These are phyloP conservation scores for Aspergillus melleus DNA, from an alignment of 2,329 filamentous ascomycete species.

Conservation along the genomic window DNA sequence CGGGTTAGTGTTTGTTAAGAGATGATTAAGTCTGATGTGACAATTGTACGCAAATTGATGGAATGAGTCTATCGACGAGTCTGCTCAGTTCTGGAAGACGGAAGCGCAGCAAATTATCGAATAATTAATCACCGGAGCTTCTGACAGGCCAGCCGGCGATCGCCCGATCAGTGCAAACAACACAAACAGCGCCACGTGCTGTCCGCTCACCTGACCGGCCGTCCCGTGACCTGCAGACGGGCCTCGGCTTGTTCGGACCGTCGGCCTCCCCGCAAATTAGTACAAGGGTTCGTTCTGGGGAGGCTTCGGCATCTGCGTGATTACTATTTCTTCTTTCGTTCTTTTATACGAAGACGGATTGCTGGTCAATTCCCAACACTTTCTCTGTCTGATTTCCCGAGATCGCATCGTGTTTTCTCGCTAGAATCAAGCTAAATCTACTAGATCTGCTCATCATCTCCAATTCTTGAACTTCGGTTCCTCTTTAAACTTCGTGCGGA, in stretches of 20 bases:
- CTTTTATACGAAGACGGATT: background rate
- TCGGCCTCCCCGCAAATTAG: slow-evolving; percentile 11
- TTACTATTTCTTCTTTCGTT: background rate
- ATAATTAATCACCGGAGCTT: slow-evolving; percentile 16
- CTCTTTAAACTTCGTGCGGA: background rate
- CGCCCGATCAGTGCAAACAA: slow-evolving; percentile 11
- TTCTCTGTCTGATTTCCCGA: background rate
- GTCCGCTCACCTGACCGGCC: slow-evolving; percentile 5
- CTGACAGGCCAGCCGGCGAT: slow-evolving; percentile 8
- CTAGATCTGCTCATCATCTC: background rate
- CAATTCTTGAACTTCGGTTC: background rate
- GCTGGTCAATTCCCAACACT: background rate
- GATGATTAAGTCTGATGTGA: background rate
- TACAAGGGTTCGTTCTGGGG: background rate
- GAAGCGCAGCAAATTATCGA: background rate
- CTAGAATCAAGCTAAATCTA: background rate
- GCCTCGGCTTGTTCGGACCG: slow-evolving; percentile 19
- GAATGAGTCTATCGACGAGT: background rate
- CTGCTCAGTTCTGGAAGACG: background rate
- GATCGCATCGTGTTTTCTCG: background rate
- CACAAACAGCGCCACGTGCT: slow-evolving; percentile 21
- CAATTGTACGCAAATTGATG: background rate
- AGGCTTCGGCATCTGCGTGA: background rate
- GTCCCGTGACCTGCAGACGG: slow-evolving; percentile 9
- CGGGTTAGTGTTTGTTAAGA: background rate